These are phyloP conservation scores for Triticum urartu DNA, from an alignment of 176 grass and related monocot species.

Conservation along the genomic window DNA sequence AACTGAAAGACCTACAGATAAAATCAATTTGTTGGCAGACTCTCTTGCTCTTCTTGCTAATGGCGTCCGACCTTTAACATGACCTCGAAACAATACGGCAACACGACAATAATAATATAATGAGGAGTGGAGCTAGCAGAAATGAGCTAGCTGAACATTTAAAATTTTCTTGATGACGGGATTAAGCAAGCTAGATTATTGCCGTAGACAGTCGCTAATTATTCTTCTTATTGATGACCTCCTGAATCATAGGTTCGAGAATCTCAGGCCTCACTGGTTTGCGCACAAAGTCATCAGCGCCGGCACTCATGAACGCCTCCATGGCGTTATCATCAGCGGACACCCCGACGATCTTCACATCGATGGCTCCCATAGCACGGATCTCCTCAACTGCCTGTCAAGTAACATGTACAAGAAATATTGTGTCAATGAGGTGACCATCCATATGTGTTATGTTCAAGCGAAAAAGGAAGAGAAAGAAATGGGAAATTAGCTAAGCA, in stretches of 20 bases:
- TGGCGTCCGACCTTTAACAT: too few relatives aligned
- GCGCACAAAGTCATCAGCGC: slow-evolving; percentile 19
- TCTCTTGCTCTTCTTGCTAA: too few relatives aligned
- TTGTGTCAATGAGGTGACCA: too few relatives aligned
- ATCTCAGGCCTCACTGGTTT: slow-evolving; percentile 9
- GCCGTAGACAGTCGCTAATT: neutral
- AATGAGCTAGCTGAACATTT: too few relatives aligned
- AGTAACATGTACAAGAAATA: neutral
- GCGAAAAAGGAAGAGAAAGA: neutral
- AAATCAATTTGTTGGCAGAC: too few relatives aligned
- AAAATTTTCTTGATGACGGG: too few relatives aligned
- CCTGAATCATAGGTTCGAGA: neutral
- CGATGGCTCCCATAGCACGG: slow-evolving; percentile 15
- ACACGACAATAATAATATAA: too few relatives aligned
- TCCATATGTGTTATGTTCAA: too few relatives aligned
- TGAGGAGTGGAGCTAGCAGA: too few relatives aligned
- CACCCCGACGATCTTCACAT: slow-evolving; percentile 30
- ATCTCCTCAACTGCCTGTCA: slow-evolving; percentile 28
- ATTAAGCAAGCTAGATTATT: neutral
- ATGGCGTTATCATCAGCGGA: neutral
- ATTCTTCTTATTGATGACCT: slow-evolving; percentile 10
- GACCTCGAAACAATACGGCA: too few relatives aligned
- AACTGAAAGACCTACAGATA: too few relatives aligned
- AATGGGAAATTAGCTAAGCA: too few relatives aligned
- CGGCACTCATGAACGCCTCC: slow-evolving; percentile 16